phyloP scores from a whole-genome alignment of 2,329 filamentous ascomycete genomes.

The Aspergillus viridinutans region DNA sequence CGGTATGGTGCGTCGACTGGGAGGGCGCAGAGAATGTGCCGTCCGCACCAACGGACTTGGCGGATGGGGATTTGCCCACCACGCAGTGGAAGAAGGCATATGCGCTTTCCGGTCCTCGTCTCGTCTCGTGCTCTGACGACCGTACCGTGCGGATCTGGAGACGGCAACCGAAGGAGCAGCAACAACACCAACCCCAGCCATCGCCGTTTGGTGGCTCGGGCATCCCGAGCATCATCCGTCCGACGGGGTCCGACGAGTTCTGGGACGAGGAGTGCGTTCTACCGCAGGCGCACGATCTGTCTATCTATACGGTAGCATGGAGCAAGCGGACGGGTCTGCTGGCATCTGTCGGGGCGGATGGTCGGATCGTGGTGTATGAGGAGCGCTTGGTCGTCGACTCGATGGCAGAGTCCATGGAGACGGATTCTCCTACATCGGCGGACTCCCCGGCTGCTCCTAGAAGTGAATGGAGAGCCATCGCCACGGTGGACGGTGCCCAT shows the following conservation, averaged over 20 bases:
- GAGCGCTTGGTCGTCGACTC: conserved; percentile 48
- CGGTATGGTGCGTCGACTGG: conserved; percentile 83
- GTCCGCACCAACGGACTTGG: conserved; percentile 4
- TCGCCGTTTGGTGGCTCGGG: conserved; percentile 38
- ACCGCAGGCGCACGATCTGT: conserved; percentile 69
- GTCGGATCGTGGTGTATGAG: conserved; percentile 71
- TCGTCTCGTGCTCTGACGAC: conserved; percentile 85
- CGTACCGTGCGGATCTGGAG: conserved; percentile 75
- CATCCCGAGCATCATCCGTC: conserved; percentile 87
- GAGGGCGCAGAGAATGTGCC: conserved; percentile 44
- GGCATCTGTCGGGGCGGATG: conserved; percentile 87
- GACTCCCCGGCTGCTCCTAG: conserved; percentile 14
- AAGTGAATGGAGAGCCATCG: conserved; percentile 68
- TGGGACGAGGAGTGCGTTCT: conserved; percentile 77
- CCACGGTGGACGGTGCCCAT: conserved; percentile 69
- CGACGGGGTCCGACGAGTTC: conserved; percentile 66
- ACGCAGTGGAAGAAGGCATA: conserved; percentile 28
- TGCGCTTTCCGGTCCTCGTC: conserved; percentile 47
- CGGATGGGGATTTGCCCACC: not conserved
- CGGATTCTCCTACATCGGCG: conserved; percentile 11
- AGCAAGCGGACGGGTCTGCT: conserved; percentile 71
- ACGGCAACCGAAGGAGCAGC: conserved; percentile 49
- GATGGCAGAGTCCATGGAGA: conserved; percentile 21
- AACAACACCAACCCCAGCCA: conserved; percentile 34
- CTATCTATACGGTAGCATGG: conserved; percentile 84